These are phyloP conservation scores for Leishmania martiniquensis DNA, from an alignment of 208 protist genomes.

Conservation along the genomic window DNA sequence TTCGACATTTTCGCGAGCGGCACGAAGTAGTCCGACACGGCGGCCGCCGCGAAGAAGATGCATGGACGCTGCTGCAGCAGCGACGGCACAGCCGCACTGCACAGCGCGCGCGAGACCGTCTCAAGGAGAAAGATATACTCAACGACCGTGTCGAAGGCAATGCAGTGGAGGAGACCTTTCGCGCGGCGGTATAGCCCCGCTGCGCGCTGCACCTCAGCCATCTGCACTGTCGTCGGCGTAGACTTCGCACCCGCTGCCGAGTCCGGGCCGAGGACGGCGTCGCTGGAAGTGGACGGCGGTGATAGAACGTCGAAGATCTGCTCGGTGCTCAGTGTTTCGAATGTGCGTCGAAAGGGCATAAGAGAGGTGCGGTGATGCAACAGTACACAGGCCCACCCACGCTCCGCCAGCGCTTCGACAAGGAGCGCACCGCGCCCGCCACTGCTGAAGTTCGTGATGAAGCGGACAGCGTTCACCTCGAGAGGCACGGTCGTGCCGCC, in stretches of 20 bases:
- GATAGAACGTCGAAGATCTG: conserved; percentile 46
- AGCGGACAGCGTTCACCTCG: conserved; percentile 87
- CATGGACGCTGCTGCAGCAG: conserved; percentile 36
- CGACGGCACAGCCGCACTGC: conserved; percentile 20
- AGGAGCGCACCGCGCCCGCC: conserved; percentile 77
- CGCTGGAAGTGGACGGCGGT: neutral
- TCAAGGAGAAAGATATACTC: conserved; percentile 83
- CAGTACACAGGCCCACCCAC: conserved; percentile 76
- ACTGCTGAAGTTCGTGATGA: conserved; percentile 85
- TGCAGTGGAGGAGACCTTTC: conserved; percentile 40
- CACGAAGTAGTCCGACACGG: conserved; percentile 88
- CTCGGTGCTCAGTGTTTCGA: conserved; percentile 51
- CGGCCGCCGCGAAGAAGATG: conserved; percentile 78
- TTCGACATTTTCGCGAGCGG: conserved; percentile 50
- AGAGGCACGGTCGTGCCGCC: conserved; percentile 80
- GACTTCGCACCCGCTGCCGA: neutral
- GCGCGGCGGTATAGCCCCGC: conserved; percentile 37
- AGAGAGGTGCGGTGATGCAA: conserved; percentile 60
- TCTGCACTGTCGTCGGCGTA: neutral
- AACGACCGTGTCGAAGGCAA: conserved; percentile 77
- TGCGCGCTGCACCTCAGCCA: conserved; percentile 24
- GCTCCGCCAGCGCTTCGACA: conserved; percentile 60
- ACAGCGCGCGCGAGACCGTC: conserved; percentile 45
- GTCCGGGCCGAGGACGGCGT: neutral
- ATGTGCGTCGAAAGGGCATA: conserved; percentile 58